Base-by-base conservation (phyloP, 2,329 filamentous ascomycete genomes). In the Monilinia laxa region DNA sequence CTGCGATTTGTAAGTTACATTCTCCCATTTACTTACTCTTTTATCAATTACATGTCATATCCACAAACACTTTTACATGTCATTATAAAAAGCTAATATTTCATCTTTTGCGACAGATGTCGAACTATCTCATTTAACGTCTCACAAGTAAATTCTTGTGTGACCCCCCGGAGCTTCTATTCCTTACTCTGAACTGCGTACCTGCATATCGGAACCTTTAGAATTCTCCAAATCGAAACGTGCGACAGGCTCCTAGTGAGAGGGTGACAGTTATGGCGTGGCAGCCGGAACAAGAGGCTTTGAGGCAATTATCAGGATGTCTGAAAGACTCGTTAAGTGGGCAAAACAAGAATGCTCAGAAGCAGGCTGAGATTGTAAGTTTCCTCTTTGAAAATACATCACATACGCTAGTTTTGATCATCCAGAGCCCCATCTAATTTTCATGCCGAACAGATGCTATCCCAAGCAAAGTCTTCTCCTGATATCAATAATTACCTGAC, bases 401-500 rank as follows among this genome's bases (percentile, higher is more conserved):
- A 49, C 28, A 28, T 49, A 59, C 20, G 42, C 28, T 31, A n/a
- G 25, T 16, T 20, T 4, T 14, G 18, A n/a, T 49, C 47, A 49
- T 4, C 18, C 42, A 49, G 25, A 59, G 42, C 25, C 55, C 62
- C 40, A 65, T 62, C 64, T 68, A 49, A 67, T 35, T 23, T 57
- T 59, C 20, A 70, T 72, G 62, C 57, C 62, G 64, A 65, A 70
- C 74, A 98, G 95, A 96, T 98, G 92, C 91, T 99, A 74, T 84
- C 87, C 71, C 91, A 96, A 81, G 95, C 94, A 69, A 96, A 92
- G 77, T 81, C 84, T 63, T 95, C 91, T 14, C 93, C 93, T 59
- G 94, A 98, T 78, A 91, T 97, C 82, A 94, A 96, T 82, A 98
- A 98, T 80, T 99, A 99, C 79, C 88, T 99, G 55, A 91, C 92